Base-by-base conservation (phyloP, 2,329 filamentous ascomycete species). In the Ophiostoma triangulosporum region DNA sequence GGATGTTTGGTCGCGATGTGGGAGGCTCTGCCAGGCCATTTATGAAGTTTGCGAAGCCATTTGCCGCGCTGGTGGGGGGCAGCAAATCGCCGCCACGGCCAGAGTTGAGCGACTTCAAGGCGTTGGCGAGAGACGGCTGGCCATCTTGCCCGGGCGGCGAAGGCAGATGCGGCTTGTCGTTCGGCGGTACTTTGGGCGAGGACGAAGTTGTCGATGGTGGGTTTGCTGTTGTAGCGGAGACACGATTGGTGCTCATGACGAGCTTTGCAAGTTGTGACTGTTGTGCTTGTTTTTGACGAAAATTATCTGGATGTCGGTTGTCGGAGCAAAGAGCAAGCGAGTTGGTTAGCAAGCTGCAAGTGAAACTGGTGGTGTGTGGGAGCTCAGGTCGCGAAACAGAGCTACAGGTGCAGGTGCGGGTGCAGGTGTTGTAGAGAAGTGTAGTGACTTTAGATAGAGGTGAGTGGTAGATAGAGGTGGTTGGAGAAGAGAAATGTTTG, bases 231-330 rank as follows among this genome's bases (percentile, higher is more conserved):
- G 46, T 31, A 26, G 57, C 31, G 17, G 64, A 60, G 33, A 62
- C 64, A 48, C 68, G 63, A 60, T 69, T 65, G 60, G 65, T 70
- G 65, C 68, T 62, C 63, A 64, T 64, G 62, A 61, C 62, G 57
- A 61, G 59, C 57, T 61, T 64, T 48, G 62, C 61, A 54, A 64
- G 59, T 49, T 58, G 58, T 3, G 59, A 60, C 50, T 64, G 60
- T 56, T 60, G 59, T 48, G 60, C 49, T 52, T 60, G 62, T 63
- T 52, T 57, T 38, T 17, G 51, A 52, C 53, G 54, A 29, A 51
- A 51, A 27, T 54, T 35, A 38, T 55, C 55, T 58, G 20, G 14
- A 29, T 27, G 49, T 27, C 35, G 38, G 20, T 24, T 43, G 20
- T n/a, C 9, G 11, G 24, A 43, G 12, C 6, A 31, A 12, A 32